Conservation (phyloP, 371 early-diverging fungal species). For the Mucor lusitanicus region DNA sequence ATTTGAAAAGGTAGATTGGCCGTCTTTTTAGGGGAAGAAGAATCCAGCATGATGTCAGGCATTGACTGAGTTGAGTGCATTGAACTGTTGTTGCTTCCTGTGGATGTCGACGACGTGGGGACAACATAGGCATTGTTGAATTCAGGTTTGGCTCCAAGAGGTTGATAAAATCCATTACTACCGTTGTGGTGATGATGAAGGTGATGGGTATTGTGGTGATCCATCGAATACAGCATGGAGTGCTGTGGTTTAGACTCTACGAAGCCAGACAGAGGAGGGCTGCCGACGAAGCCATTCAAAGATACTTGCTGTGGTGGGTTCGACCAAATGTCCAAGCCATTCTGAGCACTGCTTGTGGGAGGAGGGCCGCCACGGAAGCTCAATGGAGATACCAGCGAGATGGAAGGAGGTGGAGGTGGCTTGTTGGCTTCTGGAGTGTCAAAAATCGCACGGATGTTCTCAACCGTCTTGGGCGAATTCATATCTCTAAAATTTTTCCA, state of each 20-base stretch:
- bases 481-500: constrained; percentile 49
- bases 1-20: constrained; percentile 23
- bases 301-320: constrained; percentile 18
- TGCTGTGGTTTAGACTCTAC: constrained; percentile 19
- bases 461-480: constrained; percentile 37
- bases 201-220: neutral
- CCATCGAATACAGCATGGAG: constrained; percentile 11
- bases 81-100: constrained; percentile 43
- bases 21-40: constrained; percentile 19
- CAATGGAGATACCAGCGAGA: constrained; percentile 21
- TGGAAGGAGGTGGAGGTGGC: constrained; percentile 15
- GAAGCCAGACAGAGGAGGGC: constrained; percentile 24
- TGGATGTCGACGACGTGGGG: constrained; percentile 45
- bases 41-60: constrained; percentile 29
- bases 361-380: constrained; percentile 21
- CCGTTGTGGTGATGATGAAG: constrained; percentile 4
- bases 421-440: constrained; percentile 27
- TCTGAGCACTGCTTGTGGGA: constrained; percentile 3
- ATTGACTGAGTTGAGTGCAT: constrained; percentile 41
- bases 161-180: constrained; percentile 29
- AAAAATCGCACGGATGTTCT: constrained; percentile 47
- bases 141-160: constrained; percentile 23
- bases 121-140: constrained; percentile 36
- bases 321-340: constrained; percentile 27
- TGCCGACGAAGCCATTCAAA: constrained; percentile 23